These are phyloP conservation scores for Solanum sejunctum DNA, from an alignment of 257 asterid genomes.

Conservation along the genomic window DNA sequence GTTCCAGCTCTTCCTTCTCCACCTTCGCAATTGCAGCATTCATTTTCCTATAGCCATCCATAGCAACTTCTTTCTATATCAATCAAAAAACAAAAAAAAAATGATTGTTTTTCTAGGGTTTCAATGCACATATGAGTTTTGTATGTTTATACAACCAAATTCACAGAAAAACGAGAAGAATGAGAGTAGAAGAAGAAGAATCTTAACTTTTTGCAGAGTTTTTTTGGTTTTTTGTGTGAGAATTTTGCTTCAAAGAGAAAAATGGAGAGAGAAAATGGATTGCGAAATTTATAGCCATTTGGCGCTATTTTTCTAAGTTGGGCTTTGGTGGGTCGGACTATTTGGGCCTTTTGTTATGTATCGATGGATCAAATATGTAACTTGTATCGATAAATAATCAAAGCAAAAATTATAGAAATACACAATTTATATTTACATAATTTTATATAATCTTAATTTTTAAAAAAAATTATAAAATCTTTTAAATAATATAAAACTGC, in stretches of 20 bases:
- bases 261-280: background rate
- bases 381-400: background rate
- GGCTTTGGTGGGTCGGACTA: background rate
- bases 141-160: background rate
- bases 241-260: background rate
- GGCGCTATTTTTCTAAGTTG: background rate
- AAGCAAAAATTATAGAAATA: too few relatives aligned
- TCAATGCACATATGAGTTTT: background rate
- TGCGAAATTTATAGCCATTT: background rate
- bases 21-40: background rate
- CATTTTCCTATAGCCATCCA: background rate
- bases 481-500: rapidly evolving
- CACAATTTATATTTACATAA: too few relatives aligned
- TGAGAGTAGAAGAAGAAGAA: background rate
- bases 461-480: too few relatives aligned
- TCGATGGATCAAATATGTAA: background rate
- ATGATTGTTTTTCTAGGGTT: background rate
- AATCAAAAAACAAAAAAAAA: background rate
- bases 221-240: background rate
- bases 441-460: too few relatives aligned
- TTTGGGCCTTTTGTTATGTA: background rate
- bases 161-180: background rate
- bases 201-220: background rate
- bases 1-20: background rate
- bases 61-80: background rate